Conservation (phyloP, 2,329 filamentous ascomycete genomes). For the Chrysosporium queenslandicum region DNA sequence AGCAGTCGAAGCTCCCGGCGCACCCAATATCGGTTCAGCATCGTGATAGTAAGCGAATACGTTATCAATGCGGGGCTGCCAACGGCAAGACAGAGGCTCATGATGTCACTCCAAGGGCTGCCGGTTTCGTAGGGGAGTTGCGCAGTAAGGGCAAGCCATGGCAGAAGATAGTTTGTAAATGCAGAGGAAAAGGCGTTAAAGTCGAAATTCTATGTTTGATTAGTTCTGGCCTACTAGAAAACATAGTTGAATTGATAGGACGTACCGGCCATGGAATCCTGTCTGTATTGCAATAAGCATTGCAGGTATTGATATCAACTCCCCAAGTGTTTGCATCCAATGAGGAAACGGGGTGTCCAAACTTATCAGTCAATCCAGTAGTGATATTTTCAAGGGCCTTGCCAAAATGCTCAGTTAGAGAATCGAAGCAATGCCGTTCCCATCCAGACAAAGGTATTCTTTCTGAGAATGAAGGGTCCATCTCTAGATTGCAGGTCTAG, state of each 20-base stretch:
- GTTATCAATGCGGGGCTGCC: slow-evolving; percentile 1
- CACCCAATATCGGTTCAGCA: slow-evolving; percentile 8
- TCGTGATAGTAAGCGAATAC: slow-evolving; percentile 6
- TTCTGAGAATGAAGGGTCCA: neutral
- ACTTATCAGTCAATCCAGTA: slow-evolving; percentile 1
- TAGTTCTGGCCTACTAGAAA: neutral
- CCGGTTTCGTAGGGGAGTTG: slow-evolving; percentile 8
- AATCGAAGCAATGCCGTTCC: neutral
- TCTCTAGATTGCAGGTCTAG: neutral
- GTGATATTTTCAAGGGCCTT: neutral
- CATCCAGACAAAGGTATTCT: slow-evolving; percentile 1
- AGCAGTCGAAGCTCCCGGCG: neutral
- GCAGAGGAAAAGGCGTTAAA: slow-evolving; percentile 3
- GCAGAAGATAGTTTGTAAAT: slow-evolving; percentile 5
- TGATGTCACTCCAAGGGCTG: slow-evolving; percentile 8
- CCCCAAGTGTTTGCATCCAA: neutral
- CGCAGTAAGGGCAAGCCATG: slow-evolving; percentile 8
- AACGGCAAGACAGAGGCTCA: slow-evolving; percentile 7
- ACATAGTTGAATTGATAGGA: neutral
- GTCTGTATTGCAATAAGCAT: neutral
- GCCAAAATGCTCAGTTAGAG: neutral
- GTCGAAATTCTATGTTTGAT: neutral
- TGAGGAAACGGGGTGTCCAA: neutral
- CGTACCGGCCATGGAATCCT: slow-evolving; percentile 1
- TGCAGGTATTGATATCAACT: slow-evolving; percentile 1